phyloP scores from a whole-genome alignment of 352 stramenopile genomes.

The Albugo candida region DNA sequence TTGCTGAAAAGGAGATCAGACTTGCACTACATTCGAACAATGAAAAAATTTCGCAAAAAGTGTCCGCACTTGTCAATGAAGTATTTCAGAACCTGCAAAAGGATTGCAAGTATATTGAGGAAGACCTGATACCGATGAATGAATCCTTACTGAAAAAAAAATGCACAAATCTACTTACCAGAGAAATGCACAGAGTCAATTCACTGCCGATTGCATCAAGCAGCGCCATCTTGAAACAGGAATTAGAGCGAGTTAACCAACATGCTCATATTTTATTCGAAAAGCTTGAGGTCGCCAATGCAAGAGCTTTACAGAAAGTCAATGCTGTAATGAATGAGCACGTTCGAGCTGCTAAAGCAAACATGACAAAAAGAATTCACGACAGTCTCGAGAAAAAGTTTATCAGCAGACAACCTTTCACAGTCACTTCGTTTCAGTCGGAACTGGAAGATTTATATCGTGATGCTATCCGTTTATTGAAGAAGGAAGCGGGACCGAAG shows the following conservation, averaged over 20 bases:
- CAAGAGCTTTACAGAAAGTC: constrained; percentile 44
- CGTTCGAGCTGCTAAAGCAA: constrained; percentile 26
- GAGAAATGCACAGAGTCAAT: constrained; percentile 27
- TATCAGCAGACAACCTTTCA: constrained; percentile 21
- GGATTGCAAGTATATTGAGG: constrained; percentile 36
- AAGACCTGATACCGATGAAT: constrained; percentile 38
- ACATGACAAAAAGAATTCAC: constrained; percentile 44
- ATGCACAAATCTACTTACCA: constrained; percentile 23
- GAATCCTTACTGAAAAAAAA: constrained; percentile 24
- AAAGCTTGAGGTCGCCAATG: constrained; percentile 49
- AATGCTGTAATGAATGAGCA: constrained; percentile 26
- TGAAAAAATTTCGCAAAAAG: constrained; percentile 26
- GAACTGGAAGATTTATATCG: constrained; percentile 32
- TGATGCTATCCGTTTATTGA: constrained; percentile 12
- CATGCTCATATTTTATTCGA: constrained; percentile 47
- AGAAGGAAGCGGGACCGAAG: constrained; percentile 12
- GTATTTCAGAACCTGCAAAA: constrained; percentile 29
- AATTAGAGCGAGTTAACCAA: constrained; percentile 32
- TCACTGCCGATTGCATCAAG: constrained; percentile 26
- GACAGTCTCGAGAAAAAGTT: constrained; percentile 40
- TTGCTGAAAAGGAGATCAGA: constrained; percentile 44
- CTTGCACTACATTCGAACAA: constrained; percentile 49
- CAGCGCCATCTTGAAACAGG: constrained; percentile 23
- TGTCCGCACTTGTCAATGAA: constrained; percentile 34
- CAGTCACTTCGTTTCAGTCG: constrained; percentile 29